Conservation (phyloP, 2,329 filamentous ascomycete genomes). For the Xenosphaeropsis pyriputrescens region DNA sequence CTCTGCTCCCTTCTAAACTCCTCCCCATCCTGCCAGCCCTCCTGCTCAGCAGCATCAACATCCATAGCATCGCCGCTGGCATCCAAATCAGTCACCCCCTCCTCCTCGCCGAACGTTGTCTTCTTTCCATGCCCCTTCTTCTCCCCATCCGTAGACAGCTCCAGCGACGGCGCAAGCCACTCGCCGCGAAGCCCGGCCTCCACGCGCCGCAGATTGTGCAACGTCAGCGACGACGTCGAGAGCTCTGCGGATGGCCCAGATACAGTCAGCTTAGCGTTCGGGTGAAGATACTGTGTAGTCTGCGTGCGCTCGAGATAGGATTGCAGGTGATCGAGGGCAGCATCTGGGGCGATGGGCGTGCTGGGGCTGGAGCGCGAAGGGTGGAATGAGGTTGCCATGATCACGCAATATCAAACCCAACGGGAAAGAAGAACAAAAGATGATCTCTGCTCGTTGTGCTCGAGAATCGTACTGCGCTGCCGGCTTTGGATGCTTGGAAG, state of each 20-base stretch:
- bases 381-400: conserved; percentile 12
- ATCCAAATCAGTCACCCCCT: neutral
- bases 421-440: too few species aligned
- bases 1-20: conserved; percentile 19
- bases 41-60: conserved; percentile 2
- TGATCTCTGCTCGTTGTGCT: too few species aligned
- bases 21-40: conserved; percentile 20
- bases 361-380: conserved; percentile 12
- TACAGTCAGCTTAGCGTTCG: conserved; percentile 18
- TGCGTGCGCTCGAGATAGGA: conserved; percentile 13
- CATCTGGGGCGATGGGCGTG: conserved; percentile 11
- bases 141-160: conserved; percentile 17
- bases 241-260: conserved; percentile 14
- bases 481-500: too few species aligned
- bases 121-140: too few species aligned
- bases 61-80: neutral
- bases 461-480: too few species aligned
- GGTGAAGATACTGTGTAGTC: conserved; percentile 14
- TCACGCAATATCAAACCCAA: too few species aligned
- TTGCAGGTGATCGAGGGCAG: conserved; percentile 15
- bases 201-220: conserved; percentile 36
- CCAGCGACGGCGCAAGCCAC: conserved; percentile 25
- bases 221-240: conserved; percentile 22
- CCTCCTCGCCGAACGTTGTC: conserved; percentile 1
- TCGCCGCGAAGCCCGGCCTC: conserved; percentile 35